A percentile compares a stretch with the other conserved stretches of the same genome.
Evolutionary conservation across 2,329 filamentous ascomycete genomes (phyloP).

Genomic region (Verticillium dahliae): DNA sequence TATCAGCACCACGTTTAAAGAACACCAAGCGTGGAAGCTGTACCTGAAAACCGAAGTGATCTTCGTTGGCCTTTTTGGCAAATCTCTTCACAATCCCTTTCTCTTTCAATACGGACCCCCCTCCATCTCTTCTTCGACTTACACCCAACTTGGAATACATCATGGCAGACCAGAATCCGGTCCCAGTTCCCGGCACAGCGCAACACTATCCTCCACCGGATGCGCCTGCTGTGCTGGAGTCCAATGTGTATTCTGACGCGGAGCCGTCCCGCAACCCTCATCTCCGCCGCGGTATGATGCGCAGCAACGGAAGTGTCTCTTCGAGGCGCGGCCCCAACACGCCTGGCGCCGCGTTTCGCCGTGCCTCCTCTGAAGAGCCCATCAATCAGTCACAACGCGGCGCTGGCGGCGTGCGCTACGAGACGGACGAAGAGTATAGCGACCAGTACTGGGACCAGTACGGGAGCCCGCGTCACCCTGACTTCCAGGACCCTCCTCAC

Average conservation of each 20-base stretch:
- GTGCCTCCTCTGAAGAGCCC: not conserved
- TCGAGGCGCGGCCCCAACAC: not conserved
- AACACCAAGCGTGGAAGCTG: not conserved
- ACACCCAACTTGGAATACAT: conserved; percentile 4
- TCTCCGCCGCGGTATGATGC: not conserved
- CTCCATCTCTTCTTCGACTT: conserved; percentile 2
- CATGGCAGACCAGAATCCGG: conserved; percentile 7
- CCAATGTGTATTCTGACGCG: conserved; percentile 1
- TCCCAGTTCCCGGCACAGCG: conserved; percentile 2
- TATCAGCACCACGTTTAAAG: not conserved
- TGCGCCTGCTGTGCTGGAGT: conserved; percentile 10
- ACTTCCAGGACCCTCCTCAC: conserved; percentile 1
- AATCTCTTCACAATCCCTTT: not conserved
- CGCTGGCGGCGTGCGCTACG: not conserved
- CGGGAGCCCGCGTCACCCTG: conserved; percentile 2
- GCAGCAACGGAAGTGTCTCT: not conserved
- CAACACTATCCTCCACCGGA: conserved; percentile 8
- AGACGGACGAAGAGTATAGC: conserved; percentile 7
- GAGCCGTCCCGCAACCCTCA: not conserved
- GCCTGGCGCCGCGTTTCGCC: not conserved
- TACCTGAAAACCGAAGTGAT: not conserved
- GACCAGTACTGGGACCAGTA: conserved; percentile 8
- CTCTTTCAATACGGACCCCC: not conserved
- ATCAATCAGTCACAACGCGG: not conserved
- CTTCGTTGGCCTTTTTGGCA: not conserved